Evolutionary conservation across 768 basidiomycete genomes (phyloP).

Genomic region (Fibroporia radiculosa): DNA sequence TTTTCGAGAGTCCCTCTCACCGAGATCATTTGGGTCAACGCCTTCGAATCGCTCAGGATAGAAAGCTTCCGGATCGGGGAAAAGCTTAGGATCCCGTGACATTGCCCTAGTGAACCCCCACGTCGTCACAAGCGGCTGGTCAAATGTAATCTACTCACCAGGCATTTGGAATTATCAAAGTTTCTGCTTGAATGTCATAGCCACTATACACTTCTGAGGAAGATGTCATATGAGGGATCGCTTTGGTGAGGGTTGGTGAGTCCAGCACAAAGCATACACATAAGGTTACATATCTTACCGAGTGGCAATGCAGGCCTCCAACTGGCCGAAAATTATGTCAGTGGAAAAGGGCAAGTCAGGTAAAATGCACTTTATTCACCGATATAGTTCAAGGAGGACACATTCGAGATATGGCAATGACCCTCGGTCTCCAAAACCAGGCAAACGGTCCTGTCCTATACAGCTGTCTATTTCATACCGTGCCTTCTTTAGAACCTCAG

Average conservation of each 20-base stretch:
- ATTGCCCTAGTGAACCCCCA: constrained; percentile 20
- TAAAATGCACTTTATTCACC: neutral
- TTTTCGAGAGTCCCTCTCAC: neutral
- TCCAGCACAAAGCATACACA: neutral
- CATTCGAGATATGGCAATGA: constrained; percentile 17
- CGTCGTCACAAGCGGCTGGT: constrained; percentile 6
- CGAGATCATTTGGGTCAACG: neutral
- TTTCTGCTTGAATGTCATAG: constrained; percentile 10
- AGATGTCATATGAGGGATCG: constrained; percentile 12
- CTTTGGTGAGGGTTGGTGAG: constrained; percentile 1
- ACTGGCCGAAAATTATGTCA: neutral
- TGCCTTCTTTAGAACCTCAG: constrained; percentile 30
- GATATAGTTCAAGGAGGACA: constrained; percentile 14
- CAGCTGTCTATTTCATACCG: constrained; percentile 36
- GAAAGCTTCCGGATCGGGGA: neutral
- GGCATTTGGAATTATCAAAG: constrained; percentile 15
- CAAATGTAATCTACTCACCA: constrained; percentile 5
- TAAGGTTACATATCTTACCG: neutral
- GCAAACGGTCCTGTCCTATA: constrained; percentile 27
- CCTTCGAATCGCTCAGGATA: constrained; percentile 14
- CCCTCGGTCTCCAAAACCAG: constrained; percentile 15
- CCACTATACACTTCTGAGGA: constrained; percentile 17
- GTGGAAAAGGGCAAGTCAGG: neutral
- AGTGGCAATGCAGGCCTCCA: neutral
- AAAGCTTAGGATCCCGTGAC: neutral